These are phyloP conservation scores for Dactylellina cionopaga DNA, from an alignment of 2,329 filamentous ascomycete genomes.

Conservation along the genomic window DNA sequence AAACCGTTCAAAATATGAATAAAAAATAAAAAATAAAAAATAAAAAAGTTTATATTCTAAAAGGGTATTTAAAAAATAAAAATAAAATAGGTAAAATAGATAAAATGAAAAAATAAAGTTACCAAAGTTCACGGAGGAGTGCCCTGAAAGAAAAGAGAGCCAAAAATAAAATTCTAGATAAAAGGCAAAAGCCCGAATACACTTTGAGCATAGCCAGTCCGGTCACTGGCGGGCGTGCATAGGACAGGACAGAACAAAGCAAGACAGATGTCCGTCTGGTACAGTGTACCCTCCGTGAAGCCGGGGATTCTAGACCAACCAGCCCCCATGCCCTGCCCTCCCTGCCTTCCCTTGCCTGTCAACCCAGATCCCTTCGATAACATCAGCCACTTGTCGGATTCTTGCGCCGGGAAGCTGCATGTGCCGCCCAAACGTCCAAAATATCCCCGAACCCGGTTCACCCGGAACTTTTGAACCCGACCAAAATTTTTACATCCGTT, in stretches of 20 bases:
- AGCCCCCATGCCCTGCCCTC: neutral
- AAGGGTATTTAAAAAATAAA: neutral
- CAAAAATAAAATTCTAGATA: neutral
- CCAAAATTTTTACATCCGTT: neutral
- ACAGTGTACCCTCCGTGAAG: too few species aligned
- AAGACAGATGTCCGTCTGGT: conserved; percentile 9
- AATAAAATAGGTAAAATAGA: neutral
- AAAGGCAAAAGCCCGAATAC: neutral
- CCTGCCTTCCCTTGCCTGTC: neutral
- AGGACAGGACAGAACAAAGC: too few species aligned
- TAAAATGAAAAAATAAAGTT: neutral
- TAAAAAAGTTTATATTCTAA: neutral
- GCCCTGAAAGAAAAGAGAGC: too few species aligned
- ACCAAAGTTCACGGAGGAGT: neutral
- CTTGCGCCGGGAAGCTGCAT: conserved; percentile 8
- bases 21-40: neutral
- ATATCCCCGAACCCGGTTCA: neutral
- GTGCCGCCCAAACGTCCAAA: neutral
- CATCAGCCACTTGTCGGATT: neutral
- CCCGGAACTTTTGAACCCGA: neutral
- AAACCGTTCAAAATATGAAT: too few species aligned
- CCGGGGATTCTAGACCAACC: neutral
- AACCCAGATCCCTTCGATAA: neutral
- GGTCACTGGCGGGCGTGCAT: too few species aligned
- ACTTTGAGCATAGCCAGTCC: conserved; percentile 4